Conservation (phyloP, 163 green algal genomes). For the Chlamydomonas reinhardtii region DNA sequence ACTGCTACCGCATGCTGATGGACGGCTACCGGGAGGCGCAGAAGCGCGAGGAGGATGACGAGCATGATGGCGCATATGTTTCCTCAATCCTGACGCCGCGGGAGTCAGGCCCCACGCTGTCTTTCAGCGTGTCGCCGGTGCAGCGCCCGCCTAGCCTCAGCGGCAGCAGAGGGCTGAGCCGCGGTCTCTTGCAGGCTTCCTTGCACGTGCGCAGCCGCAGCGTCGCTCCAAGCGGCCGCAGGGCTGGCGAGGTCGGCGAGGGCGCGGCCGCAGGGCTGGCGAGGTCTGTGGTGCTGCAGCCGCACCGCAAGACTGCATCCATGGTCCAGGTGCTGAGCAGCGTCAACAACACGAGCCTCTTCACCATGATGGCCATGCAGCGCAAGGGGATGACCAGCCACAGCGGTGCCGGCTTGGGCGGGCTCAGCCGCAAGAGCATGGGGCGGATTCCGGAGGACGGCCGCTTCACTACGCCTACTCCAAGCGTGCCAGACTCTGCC, state of each 20-base stretch:
- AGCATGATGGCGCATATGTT: not conserved
- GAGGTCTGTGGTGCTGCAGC: no score
- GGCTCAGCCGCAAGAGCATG: not conserved
- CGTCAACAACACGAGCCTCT: not conserved
- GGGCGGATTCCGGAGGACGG: conserved; percentile 10
- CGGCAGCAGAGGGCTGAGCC: no score
- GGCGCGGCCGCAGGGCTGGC: no score
- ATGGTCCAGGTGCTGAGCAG: conserved; percentile 34
- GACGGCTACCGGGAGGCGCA: not conserved
- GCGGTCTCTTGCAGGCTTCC: no score
- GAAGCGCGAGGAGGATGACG: not conserved
- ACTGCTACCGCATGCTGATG: not conserved
- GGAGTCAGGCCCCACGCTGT: no score
- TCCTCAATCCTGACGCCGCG: no score
- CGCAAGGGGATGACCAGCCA: not conserved
- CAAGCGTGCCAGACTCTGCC: not conserved
- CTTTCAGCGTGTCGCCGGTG: no score
- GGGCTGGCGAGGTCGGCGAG: no score
- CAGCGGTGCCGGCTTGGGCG: not conserved
- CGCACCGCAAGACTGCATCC: conserved; percentile 3
- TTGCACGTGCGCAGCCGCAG: no score
- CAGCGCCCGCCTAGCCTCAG: no score
- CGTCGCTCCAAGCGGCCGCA: no score
- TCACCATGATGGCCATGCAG: not conserved
- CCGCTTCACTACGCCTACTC: not conserved